Evolutionary conservation across 1,139 yeast species (phyloP), one percentile per base, ranked within the genome.

Genomic region (Spathaspora jeffriesii): DNA sequence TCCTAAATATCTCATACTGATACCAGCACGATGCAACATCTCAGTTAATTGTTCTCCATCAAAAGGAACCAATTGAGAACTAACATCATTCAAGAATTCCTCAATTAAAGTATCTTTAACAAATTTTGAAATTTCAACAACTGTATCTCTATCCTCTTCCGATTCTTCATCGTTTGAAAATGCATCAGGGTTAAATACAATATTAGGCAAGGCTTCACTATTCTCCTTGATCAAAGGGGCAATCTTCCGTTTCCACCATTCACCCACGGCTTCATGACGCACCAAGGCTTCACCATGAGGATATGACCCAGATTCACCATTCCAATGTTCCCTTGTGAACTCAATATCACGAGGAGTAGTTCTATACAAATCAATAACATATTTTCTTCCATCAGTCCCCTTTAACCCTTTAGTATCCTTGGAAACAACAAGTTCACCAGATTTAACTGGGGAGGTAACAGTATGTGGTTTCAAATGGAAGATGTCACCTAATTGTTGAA

Each of bases 1-100:
- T 51, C 97, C 97, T 59, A 93, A 75, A 62, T 93, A 92, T 69
- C 99, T 86, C 71, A 92, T 64, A 65, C 90, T 92, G 62, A 93
- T 85, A 74, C 99, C 99, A 46, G 76, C 73, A 57, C 80, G 80
- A 67, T 93, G 99, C 67, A 93, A 68, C 47, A 78, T 65, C 38
- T 76, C 72, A 27, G 90, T 72, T 59, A 93, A 78, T 58, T 91
- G 93, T 5, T 69, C 63, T 52, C 98, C 97, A 61, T 90, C 96
- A 51, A 88, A 74, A 42, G 97, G 96, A 32, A 84, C 77, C 44
- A 85, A 75, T 38, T 78, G 71, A 44, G 73, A 71, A 17, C 81
- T 76, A 45, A 84, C 63, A 34, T 81, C 88, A 11, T 68, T 67
- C 51, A 93, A 73, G 52, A 86, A 82, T 47, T 78, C 82, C 10